Evolutionary conservation across 1,139 yeast genomes (phyloP).

Genomic region (Diutina sp.): DNA sequence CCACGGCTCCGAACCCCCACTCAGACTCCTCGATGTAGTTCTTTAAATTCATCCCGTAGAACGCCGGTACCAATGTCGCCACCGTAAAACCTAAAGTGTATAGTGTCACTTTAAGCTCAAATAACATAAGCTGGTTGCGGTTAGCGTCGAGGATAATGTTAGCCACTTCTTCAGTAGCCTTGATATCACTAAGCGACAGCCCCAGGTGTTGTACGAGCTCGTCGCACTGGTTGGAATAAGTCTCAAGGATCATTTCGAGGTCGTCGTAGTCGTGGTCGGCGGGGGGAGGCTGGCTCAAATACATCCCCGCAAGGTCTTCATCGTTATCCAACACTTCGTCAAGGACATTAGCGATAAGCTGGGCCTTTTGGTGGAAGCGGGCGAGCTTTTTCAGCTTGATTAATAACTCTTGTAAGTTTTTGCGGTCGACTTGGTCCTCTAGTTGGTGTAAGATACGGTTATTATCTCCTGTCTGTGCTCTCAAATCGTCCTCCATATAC

Average conservation of each 20-base stretch:
- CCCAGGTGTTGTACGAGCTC: constrained; percentile 94
- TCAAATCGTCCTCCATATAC: constrained; percentile 75
- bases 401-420: constrained; percentile 65
- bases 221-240: constrained; percentile 91
- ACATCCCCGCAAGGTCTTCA: constrained; percentile 81
- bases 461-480: constrained; percentile 58
- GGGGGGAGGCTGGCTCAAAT: constrained; percentile 34
- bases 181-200: constrained; percentile 69
- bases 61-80: constrained; percentile 58
- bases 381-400: constrained; percentile 72
- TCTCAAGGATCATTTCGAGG: constrained; percentile 79
- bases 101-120: constrained; percentile 74
- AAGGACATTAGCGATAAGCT: constrained; percentile 69
- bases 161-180: constrained; percentile 91
- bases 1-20: constrained; percentile 52
- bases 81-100: constrained; percentile 78
- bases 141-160: constrained; percentile 92
- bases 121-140: constrained; percentile 84
- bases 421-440: constrained; percentile 77
- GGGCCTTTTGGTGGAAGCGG: constrained; percentile 74
- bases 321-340: constrained; percentile 83
- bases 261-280: constrained; percentile 47
- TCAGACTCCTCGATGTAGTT: constrained; percentile 75
- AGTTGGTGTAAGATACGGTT: constrained; percentile 70
- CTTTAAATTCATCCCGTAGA: constrained; percentile 92